phyloP scores from a whole-genome alignment of 2,329 filamentous ascomycete species.

The Aureobasidium vineae region DNA sequence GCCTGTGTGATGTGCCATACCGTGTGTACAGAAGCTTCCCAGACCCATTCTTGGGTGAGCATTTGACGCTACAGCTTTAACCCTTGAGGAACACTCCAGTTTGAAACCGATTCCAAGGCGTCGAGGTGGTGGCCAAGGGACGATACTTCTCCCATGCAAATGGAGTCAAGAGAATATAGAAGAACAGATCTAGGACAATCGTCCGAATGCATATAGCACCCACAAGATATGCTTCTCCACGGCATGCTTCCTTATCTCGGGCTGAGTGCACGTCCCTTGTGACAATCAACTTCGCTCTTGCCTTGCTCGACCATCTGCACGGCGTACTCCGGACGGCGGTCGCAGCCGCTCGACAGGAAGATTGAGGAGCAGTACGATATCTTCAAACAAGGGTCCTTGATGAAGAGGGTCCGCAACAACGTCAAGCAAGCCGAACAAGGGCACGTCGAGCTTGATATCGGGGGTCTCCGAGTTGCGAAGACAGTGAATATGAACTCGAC shows the following conservation, averaged over 20 bases:
- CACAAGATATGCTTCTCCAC: slow-evolving; percentile 10
- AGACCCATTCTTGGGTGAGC: background rate
- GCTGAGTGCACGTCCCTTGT: slow-evolving; percentile 4
- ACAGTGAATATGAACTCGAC: background rate
- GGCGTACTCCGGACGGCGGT: slow-evolving; percentile 7
- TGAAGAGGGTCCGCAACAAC: background rate
- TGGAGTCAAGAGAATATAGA: background rate
- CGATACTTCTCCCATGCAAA: too few relatives aligned
- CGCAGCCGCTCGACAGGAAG: background rate
- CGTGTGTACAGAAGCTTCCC: background rate
- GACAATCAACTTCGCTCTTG: slow-evolving; percentile 2
- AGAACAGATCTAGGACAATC: background rate
- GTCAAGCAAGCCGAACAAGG: background rate
- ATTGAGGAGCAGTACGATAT: background rate
- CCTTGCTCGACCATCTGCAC: background rate
- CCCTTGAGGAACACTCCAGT: background rate
- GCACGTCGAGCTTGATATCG: background rate
- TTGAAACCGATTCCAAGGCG: background rate
- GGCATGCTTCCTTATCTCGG: background rate
- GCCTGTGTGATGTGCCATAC: background rate
- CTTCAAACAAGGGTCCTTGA: background rate
- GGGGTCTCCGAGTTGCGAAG: background rate
- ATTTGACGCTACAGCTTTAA: background rate
- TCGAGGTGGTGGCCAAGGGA: background rate
- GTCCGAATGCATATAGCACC: background rate